These are phyloP conservation scores for Aspergillus luchuensis DNA, from an alignment of 2,329 filamentous ascomycete genomes.

Conservation along the genomic window DNA sequence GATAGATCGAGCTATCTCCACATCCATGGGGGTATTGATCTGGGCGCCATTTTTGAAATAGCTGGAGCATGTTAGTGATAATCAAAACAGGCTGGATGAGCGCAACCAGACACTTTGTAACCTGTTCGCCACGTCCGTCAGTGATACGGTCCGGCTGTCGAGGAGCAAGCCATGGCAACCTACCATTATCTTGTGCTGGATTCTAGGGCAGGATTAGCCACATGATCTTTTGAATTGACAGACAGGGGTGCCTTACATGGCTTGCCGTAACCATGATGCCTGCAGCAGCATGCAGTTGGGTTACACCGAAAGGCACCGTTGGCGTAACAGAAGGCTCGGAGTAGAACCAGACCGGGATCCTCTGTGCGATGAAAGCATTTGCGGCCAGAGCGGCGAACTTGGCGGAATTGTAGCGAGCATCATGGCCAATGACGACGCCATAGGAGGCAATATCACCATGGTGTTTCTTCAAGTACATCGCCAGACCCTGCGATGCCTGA, in stretches of 20 bases:
- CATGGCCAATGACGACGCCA: constrained; percentile 63
- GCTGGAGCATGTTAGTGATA: constrained; percentile 32
- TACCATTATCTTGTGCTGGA: constrained; percentile 63
- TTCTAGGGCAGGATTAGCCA: constrained; percentile 43
- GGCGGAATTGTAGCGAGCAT: constrained; percentile 64
- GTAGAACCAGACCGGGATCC: constrained; percentile 62
- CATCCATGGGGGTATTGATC: constrained; percentile 65
- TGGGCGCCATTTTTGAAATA: constrained; percentile 67
- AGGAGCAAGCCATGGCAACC: not conserved
- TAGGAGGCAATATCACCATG: constrained; percentile 45
- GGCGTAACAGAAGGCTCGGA: constrained; percentile 61
- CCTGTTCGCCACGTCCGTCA: constrained; percentile 35
- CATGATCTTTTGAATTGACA: not conserved
- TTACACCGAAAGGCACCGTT: constrained; percentile 63
- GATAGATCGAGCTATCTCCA: constrained; percentile 60
- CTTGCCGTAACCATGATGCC: constrained; percentile 69
- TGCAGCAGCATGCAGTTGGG: constrained; percentile 55
- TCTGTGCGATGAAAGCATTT: constrained; percentile 60
- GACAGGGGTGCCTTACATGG: constrained; percentile 45
- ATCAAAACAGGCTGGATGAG: constrained; percentile 1
- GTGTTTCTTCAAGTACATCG: constrained; percentile 57
- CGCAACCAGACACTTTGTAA: constrained; percentile 59
- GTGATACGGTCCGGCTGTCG: constrained; percentile 15
- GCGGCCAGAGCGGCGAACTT: constrained; percentile 63
- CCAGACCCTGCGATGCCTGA: constrained; percentile 66